Conservation (phyloP, 208 protist genomes). For the Crithidia bombi region DNA sequence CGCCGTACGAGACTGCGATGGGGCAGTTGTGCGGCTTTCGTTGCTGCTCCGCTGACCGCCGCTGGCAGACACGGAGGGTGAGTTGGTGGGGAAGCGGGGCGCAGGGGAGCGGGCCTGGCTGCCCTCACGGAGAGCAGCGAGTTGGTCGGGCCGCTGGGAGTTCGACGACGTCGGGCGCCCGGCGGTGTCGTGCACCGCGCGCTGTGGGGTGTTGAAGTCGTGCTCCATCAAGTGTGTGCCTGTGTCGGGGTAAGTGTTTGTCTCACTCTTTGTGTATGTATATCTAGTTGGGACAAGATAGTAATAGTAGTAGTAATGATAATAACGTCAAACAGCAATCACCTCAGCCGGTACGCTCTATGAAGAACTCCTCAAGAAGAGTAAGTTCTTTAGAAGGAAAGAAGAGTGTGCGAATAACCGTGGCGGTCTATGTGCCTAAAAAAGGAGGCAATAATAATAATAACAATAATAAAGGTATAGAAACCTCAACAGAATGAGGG, state of each 20-base stretch:
- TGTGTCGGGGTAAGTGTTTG: background rate
- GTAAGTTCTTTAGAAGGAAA: background rate
- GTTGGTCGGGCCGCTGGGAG: background rate
- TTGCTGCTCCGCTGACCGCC: background rate
- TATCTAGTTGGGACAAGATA: background rate
- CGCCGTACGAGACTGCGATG: background rate
- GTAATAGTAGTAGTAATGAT: too few relatives aligned
- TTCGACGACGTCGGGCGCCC: background rate
- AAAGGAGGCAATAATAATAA: background rate
- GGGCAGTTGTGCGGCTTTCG: background rate
- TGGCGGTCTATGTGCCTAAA: background rate
- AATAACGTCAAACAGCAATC: too few relatives aligned
- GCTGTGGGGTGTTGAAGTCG: background rate
- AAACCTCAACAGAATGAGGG: too few relatives aligned
- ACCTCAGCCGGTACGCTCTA: too few relatives aligned
- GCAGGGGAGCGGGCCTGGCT: conserved; percentile 15
- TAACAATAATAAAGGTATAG: background rate
- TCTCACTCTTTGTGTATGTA: background rate
- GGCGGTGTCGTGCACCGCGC: background rate
- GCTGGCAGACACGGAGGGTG: background rate
- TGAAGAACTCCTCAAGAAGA: too few relatives aligned
- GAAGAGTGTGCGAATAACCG: background rate
- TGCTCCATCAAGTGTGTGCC: conserved; percentile 8
- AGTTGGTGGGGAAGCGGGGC: conserved; percentile 6
- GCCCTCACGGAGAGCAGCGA: conserved; percentile 1